These are phyloP conservation scores for Plantago major DNA, from an alignment of 257 asterid genomes.

Conservation along the genomic window DNA sequence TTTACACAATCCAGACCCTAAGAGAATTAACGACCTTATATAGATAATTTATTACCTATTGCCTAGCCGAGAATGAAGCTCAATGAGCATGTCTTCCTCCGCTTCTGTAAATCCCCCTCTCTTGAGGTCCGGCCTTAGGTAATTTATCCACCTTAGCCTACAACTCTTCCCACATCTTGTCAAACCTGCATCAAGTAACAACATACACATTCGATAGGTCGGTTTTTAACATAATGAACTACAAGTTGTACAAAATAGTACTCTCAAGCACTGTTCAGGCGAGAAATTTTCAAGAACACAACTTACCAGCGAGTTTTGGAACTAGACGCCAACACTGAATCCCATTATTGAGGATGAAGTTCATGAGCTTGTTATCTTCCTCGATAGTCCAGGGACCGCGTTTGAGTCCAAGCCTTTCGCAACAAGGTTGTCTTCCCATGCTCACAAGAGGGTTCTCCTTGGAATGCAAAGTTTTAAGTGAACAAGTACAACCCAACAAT, in stretches of 20 bases:
- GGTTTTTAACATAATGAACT: background rate
- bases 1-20: no score
- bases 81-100: conserved; percentile 78
- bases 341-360: conserved; percentile 78
- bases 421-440: conserved; percentile 92
- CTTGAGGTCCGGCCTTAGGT: conserved; percentile 77
- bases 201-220: background rate
- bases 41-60: conserved; percentile 45
- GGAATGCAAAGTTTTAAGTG: background rate
- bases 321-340: conserved; percentile 83
- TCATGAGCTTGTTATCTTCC: conserved; percentile 80
- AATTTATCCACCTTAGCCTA: conserved; percentile 84
- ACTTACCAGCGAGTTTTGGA: conserved; percentile 70
- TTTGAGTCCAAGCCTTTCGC: conserved; percentile 67
- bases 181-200: conserved; percentile 37
- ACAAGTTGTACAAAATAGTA: background rate
- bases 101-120: conserved; percentile 77
- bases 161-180: conserved; percentile 92
- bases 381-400: conserved; percentile 87
- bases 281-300: no score
- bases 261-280: no score
- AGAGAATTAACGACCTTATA: background rate
- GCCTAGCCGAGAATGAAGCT: conserved; percentile 75
- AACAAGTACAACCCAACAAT: background rate
- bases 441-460: background rate